These are phyloP conservation scores for Lonicera japonica DNA, from an alignment of 129 eudicot species.

Conservation along the genomic window DNA sequence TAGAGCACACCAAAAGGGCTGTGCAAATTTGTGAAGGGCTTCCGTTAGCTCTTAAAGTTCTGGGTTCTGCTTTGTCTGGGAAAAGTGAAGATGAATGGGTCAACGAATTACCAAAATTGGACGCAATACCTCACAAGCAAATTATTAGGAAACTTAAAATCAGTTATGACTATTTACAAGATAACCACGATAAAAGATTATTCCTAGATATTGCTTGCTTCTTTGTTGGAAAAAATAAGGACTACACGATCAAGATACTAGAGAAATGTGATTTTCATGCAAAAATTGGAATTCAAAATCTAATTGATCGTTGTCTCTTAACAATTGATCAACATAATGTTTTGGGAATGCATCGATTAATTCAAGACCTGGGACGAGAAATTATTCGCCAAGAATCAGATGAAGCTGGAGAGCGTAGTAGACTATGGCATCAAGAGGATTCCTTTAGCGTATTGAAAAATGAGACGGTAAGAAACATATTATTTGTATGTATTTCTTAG, in stretches of 20 bases:
- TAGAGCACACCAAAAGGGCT: not conserved
- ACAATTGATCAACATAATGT: too few relatives aligned
- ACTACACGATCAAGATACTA: not conserved
- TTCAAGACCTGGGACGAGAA: not conserved
- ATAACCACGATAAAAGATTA: not conserved
- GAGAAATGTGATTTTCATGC: not conserved
- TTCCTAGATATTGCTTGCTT: slow-evolving; percentile 3
- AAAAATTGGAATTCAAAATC: not conserved
- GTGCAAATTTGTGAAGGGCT: not conserved
- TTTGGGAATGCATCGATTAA: not conserved
- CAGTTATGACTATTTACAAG: not conserved
- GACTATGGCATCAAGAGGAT: not conserved
- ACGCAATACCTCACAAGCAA: not conserved
- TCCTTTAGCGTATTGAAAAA: not conserved
- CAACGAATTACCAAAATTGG: not conserved
- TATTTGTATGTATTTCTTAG: too few relatives aligned
- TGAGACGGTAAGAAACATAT: not conserved
- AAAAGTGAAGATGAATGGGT: not conserved
- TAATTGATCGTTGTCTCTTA: not conserved
- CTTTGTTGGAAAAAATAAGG: not conserved
- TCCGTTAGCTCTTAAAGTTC: not conserved
- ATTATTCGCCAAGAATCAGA: not conserved
- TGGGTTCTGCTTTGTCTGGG: not conserved
- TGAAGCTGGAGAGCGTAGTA: not conserved
- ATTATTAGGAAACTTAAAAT: not conserved